These are phyloP conservation scores for Diaporthe capsici DNA, from an alignment of 2,329 filamentous ascomycete species.

Conservation along the genomic window DNA sequence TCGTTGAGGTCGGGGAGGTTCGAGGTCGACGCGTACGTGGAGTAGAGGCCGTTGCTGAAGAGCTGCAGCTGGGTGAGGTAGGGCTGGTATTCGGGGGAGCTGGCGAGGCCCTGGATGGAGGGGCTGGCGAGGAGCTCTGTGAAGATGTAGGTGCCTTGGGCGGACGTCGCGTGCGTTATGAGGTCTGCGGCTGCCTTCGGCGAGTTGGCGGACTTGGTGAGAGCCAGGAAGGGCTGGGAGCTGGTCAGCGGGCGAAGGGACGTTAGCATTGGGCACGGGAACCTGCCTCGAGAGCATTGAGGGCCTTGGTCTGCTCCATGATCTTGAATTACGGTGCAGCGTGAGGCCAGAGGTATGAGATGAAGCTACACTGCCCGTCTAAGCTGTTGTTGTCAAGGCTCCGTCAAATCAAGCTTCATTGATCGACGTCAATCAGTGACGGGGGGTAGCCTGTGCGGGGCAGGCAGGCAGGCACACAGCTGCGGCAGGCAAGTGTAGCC, in stretches of 20 bases:
- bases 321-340: constrained; percentile 40
- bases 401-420: constrained; percentile 28
- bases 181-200: constrained; percentile 89
- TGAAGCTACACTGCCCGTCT: not conserved
- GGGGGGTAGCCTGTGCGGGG: constrained; percentile 5
- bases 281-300: constrained; percentile 74
- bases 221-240: constrained; percentile 87
- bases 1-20: constrained; percentile 79
- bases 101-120: constrained; percentile 80
- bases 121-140: constrained; percentile 89
- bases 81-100: constrained; percentile 61
- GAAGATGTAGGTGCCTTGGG: constrained; percentile 92
- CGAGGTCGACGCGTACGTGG: constrained; percentile 72
- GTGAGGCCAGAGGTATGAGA: not conserved
- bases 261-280: not conserved
- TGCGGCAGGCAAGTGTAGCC: constrained; percentile 32
- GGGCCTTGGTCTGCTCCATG: constrained; percentile 82
- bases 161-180: constrained; percentile 89
- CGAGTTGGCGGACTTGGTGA: constrained; percentile 87
- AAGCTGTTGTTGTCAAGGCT: constrained; percentile 18
- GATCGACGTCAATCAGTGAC: constrained; percentile 35
- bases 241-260: constrained; percentile 44
- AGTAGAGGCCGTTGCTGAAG: constrained; percentile 93
- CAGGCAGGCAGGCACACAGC: constrained; percentile 6
- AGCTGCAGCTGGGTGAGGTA: constrained; percentile 84